Base-by-base conservation (phyloP, 2,329 filamentous ascomycete genomes). In the Coleophoma eucalyptorum region DNA sequence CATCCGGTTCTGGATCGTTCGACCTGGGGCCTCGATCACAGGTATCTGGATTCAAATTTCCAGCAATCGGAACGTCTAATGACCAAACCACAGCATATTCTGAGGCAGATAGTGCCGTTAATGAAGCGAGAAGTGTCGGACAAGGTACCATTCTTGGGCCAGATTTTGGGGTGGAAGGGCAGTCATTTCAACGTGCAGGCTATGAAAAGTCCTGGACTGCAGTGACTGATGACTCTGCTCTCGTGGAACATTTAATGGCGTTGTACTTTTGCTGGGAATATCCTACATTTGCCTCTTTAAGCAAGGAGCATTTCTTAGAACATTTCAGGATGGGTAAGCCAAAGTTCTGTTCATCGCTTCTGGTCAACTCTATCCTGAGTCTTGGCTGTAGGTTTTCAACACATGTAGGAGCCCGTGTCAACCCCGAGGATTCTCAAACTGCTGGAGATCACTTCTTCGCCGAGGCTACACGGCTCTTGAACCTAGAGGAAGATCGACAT, bases 191-290 rank as follows among this genome's bases (percentile, higher is more conserved):
- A 53, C 87, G 88, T 62, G 80, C 85, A 2, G 88, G 84, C 20
- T 86, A 86, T 12, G 53, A 50, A 66, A 79, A 83, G 88, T 51
- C 85, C 81, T 88, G 85, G 86, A 87, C 85, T 1, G 72, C 61
- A 37, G 75, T 88, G 19, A 86, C 83, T 2, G 62, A 66, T 3
- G 83, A 89, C 56, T 60, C 71, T 12, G 68, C 65, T 12, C 74
- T 89, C 31, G 80, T 89, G 1, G 75, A 83, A 54, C 83, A 85
- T 58, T 72, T 89, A 10, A 68, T 89, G 48, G 75, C 79, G 0
- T 70, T 88, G 32, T 89, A 89, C 67, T 89, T 89, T 57, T 87
- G 84, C 70, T 90, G 86, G 80, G 81, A 87, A 57, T 89, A 90
- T 63, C 84, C 87, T 3, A 89, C 86, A 12, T 89, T 89, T 67